These are phyloP conservation scores for Pochonia chlamydosporia DNA, from an alignment of 2,329 filamentous ascomycete species.

Conservation along the genomic window DNA sequence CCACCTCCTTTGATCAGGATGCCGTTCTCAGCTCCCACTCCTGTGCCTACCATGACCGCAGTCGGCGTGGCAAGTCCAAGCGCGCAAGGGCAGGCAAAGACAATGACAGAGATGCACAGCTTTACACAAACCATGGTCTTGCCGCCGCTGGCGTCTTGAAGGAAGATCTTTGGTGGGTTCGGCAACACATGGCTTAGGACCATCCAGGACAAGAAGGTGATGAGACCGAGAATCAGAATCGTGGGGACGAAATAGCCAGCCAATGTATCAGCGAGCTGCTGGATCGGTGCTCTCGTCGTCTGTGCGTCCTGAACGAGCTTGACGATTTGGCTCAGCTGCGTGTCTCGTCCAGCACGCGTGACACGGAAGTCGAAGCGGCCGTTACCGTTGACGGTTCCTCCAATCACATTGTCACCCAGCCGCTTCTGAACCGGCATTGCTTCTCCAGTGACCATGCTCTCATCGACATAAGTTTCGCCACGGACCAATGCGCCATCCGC, in stretches of 20 bases:
- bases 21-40: slow-evolving; percentile 87
- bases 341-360: slow-evolving; percentile 86
- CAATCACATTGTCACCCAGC: slow-evolving; percentile 74
- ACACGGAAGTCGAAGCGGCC: slow-evolving; percentile 90
- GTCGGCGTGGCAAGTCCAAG: slow-evolving; percentile 94
- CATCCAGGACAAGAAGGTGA: slow-evolving; percentile 93
- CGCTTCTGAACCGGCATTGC: slow-evolving; percentile 91
- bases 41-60: slow-evolving; percentile 98
- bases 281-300: slow-evolving; percentile 88
- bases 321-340: slow-evolving; percentile 95
- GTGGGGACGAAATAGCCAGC: slow-evolving; percentile 91
- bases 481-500: slow-evolving; percentile 83
- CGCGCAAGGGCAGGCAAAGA: slow-evolving; percentile 95
- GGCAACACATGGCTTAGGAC: slow-evolving; percentile 79
- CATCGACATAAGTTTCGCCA: slow-evolving; percentile 90
- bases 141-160: slow-evolving; percentile 73
- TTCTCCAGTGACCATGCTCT: slow-evolving; percentile 98
- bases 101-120: slow-evolving; percentile 96
- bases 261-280: slow-evolving; percentile 82
- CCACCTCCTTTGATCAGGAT: slow-evolving; percentile 98
- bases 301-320: slow-evolving; percentile 97
- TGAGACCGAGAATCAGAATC: slow-evolving; percentile 76
- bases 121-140: slow-evolving; percentile 96
- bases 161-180: slow-evolving; percentile 84
- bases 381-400: slow-evolving; percentile 91